Percentiles rank a stretch among this genome's conserved stretches.
Conservation (phyloP, 228 moss, liverwort and hornwort genomes). For the Sphagnum magellanicum region DNA sequence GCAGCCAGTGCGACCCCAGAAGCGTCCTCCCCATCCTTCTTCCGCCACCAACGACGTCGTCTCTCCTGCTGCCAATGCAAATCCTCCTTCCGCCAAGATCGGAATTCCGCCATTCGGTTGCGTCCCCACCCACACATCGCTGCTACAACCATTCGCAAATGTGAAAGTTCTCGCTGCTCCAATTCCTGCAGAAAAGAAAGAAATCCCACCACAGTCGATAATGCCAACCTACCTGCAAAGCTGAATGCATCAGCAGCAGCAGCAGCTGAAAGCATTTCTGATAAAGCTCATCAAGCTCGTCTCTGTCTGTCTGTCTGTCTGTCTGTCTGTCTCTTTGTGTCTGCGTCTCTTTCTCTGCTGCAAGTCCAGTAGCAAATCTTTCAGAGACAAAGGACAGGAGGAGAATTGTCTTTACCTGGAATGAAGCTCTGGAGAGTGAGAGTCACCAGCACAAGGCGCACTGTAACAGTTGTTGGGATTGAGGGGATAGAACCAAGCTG, state of each 20-base stretch:
- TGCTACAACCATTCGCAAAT: neutral
- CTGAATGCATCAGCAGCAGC: no score
- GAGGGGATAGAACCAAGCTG: no score
- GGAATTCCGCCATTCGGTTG: constrained; percentile 3
- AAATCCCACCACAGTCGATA: neutral
- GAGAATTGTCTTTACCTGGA: neutral
- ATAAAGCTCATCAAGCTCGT: no score
- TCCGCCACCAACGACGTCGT: neutral
- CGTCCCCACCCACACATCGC: constrained; percentile 5
- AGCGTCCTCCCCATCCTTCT: constrained; percentile 4
- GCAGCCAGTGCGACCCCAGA: constrained; percentile 9
- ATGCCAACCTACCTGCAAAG: neutral
- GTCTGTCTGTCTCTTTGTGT: neutral
- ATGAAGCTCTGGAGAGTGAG: neutral
- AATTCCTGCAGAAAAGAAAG: constrained; percentile 3
- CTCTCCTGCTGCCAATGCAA: neutral
- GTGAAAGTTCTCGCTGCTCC: constrained; percentile 2
- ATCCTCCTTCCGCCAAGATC: constrained; percentile 3
- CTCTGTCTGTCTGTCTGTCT: no score
- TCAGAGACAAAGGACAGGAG: neutral
- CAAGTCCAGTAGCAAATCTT: neutral
- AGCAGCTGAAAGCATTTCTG: no score
- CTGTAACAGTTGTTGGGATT: no score
- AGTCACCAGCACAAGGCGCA: neutral
- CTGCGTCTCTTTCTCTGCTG: neutral